Base-by-base conservation (phyloP, 306 rosid species). In the Coriaria nepalensis region DNA sequence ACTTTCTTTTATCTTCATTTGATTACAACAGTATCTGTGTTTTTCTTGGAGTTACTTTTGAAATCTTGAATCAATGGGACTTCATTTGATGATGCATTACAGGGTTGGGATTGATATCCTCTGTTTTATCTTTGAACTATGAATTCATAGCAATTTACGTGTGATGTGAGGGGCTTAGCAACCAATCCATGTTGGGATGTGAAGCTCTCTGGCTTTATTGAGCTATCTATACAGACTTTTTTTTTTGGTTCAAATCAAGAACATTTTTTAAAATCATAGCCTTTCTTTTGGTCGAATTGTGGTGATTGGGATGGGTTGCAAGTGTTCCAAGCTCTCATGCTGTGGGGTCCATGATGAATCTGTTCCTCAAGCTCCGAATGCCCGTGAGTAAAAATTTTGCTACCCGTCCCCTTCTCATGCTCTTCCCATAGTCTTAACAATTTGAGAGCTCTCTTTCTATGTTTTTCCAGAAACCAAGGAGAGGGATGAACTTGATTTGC, bases 241-340 rank as follows among this genome's bases (percentile, higher is more conserved):
- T 40, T 54, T 54, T 40, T 38, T n/a, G 48, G 33, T 11, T 5
- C 34, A 29, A 20, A 20, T 20, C 29, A 1, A 20, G 29, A 20
- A 51, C 63, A 60, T 38, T 63, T n/a, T n/a, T n/a, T n/a, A n/a
- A n/a, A n/a, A n/a, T n/a, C n/a, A 49, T 60, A 20, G 62, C 55
- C 48, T 53, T 55, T 48, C 36, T 46, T 33, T 20, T 3, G 29
- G 59, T 35, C 55, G 53, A 37, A 7, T 50, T 67, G 43, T 53
- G 68, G 38, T 46, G 57, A 65, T 62, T 78, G 65, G 61, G 67
- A 90, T 90, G 97, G 97, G 97, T 67, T 77, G 95, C 53, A 69
- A 56, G 49, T 70, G 80, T 64, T 90, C 97, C 11, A 90, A 71
- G 60, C 68, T 50, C 62, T 34, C 71, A 9, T 20, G 40, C 20